Evolutionary conservation across 23 red algal species (phyloP).

Genomic region (Porphyridium purpureum): DNA sequence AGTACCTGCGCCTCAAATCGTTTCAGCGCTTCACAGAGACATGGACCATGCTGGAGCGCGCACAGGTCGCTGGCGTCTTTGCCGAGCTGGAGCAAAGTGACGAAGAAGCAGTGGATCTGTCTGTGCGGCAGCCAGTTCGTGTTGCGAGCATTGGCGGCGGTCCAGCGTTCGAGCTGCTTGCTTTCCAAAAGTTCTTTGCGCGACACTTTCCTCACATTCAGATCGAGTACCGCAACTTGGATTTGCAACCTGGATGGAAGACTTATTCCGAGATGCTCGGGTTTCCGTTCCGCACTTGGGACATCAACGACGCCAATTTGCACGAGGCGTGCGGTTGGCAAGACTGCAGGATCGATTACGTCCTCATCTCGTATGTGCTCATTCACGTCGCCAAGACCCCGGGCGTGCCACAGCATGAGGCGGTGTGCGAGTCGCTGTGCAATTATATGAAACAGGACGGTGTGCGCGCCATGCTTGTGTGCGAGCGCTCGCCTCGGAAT

Average conservation of each 20-base stretch:
- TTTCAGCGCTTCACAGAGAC: neutral
- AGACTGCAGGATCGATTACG: constrained; percentile 1
- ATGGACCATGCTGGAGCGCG: no score
- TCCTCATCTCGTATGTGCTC: constrained; percentile 1
- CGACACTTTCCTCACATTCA: neutral
- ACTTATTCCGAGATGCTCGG: neutral
- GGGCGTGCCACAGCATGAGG: neutral
- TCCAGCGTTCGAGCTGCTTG: neutral
- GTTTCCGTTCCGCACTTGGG: neutral
- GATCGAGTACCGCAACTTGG: neutral
- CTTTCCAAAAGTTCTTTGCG: neutral
- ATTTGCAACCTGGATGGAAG: neutral
- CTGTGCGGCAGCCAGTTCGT: no score
- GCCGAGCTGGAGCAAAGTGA: no score
- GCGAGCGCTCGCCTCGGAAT: neutral
- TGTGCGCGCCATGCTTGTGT: neutral
- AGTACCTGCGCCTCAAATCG: constrained; percentile 1
- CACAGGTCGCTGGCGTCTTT: no score
- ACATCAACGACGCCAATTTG: neutral
- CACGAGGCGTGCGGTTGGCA: neutral
- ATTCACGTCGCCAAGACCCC: neutral
- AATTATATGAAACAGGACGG: neutral
- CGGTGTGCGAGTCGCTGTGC: neutral
- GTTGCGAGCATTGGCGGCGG: neutral
- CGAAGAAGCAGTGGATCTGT: no score